Conservation (phyloP, 306 rosid genomes). For the Prosopis cineraria region DNA sequence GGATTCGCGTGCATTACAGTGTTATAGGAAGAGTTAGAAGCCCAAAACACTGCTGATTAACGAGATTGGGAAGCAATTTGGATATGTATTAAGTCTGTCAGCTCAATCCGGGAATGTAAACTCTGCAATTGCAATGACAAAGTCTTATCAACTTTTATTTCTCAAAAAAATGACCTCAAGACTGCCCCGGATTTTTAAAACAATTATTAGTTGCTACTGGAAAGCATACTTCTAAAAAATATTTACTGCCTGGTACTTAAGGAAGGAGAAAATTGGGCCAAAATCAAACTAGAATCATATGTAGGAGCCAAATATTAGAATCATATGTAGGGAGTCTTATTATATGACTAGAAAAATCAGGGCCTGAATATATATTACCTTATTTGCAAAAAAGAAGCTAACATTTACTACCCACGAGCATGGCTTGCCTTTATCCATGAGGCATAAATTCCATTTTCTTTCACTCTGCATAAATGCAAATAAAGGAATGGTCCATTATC, state of each 20-base stretch:
- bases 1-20: not conserved
- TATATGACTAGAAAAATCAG: not conserved
- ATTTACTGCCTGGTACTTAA: not conserved
- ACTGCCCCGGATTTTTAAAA: not conserved
- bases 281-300: not conserved
- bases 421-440: conserved; percentile 61
- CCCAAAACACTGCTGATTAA: not conserved
- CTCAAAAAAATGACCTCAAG: not conserved
- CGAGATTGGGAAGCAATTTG: not conserved
- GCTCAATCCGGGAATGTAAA: not conserved
- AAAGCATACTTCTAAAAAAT: not conserved
- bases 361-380: conserved; percentile 16
- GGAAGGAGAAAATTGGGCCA: not conserved
- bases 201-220: not conserved
- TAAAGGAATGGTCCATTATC: not conserved
- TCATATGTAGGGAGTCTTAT: not conserved
- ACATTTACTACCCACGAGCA: conserved; percentile 37
- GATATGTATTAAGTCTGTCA: not conserved
- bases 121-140: not conserved
- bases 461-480: conserved; percentile 59
- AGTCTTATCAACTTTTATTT: conserved; percentile 9
- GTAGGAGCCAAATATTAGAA: not conserved
- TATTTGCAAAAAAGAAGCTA: conserved; percentile 10
- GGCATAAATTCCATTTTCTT: conserved; percentile 61
- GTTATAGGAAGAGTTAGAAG: not conserved